A percentile compares a stretch with the other conserved stretches of the same genome.
These are phyloP conservation scores for Pythium folliculosum DNA, from an alignment of 352 stramenopile species.

Conservation along the genomic window DNA sequence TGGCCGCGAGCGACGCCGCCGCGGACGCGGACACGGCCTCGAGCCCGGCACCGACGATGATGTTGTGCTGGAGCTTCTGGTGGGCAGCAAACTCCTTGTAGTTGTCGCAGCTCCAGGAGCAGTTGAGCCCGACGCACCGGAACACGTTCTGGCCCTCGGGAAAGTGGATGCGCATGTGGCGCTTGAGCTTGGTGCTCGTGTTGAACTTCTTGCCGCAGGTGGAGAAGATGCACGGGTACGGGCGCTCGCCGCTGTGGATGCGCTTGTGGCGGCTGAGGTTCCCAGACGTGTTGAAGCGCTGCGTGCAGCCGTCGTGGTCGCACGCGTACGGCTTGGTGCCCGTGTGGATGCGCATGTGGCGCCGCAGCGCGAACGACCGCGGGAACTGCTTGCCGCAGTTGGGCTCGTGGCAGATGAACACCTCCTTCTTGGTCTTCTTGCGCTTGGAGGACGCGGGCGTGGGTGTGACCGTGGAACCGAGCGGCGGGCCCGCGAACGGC, in stretches of 20 bases:
- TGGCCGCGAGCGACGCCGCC: neutral
- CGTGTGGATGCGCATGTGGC: constrained; percentile 86
- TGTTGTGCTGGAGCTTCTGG: constrained; percentile 75
- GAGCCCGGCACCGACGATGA: constrained; percentile 51
- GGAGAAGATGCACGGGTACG: constrained; percentile 77
- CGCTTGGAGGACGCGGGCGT: constrained; percentile 32
- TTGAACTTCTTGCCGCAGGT: constrained; percentile 86
- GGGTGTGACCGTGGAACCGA: constrained; percentile 12
- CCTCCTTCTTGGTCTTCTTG: constrained; percentile 49
- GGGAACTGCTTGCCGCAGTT: constrained; percentile 87
- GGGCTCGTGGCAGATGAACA: constrained; percentile 74
- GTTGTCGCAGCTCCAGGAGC: constrained; percentile 73
- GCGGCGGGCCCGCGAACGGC: neutral
- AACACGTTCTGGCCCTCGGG: constrained; percentile 77
- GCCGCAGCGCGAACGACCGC: constrained; percentile 76
- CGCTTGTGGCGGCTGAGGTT: constrained; percentile 88
- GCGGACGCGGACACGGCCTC: constrained; percentile 19
- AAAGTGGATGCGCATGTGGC: constrained; percentile 88
- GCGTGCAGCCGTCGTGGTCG: constrained; percentile 69
- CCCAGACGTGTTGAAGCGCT: constrained; percentile 87
- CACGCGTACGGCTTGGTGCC: constrained; percentile 83
- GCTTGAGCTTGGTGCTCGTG: constrained; percentile 89
- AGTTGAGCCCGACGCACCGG: constrained; percentile 59
- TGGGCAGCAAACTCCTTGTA: constrained; percentile 85
- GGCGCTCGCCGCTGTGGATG: constrained; percentile 83